Percentiles rank a stretch among this genome's conserved stretches.
These are phyloP conservation scores for Inonotus hispidus DNA, from an alignment of 1,284 basidiomycete genomes.

Conservation along the genomic window DNA sequence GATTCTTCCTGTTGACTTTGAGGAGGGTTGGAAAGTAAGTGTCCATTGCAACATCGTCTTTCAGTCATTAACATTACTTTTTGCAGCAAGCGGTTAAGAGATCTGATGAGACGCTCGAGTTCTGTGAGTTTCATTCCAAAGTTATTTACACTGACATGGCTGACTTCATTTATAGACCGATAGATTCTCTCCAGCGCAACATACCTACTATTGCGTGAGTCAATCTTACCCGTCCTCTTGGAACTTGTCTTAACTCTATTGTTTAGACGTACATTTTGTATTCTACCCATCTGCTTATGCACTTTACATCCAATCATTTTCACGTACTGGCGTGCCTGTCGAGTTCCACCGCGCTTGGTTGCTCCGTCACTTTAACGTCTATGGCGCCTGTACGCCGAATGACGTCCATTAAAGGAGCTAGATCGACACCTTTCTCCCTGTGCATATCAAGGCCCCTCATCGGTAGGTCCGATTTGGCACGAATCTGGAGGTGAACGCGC, in stretches of 20 bases:
- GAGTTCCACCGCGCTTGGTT: not conserved
- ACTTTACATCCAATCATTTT: not conserved
- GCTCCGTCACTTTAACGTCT: not conserved
- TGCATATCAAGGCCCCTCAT: not conserved
- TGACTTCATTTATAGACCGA: constrained; percentile 4
- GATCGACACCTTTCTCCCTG: not conserved
- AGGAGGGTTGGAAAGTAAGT: constrained; percentile 97
- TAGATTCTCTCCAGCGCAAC: constrained; percentile 1
- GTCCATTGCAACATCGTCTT: constrained; percentile 39
- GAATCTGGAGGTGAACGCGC: not conserved
- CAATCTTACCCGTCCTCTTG: not conserved
- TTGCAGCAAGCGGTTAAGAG: constrained; percentile 88
- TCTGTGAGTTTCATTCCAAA: constrained; percentile 60
- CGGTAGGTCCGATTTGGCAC: not conserved
- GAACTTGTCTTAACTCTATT: not conserved
- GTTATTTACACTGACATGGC: not conserved
- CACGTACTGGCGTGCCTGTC: no score
- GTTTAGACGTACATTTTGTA: constrained; percentile 13
- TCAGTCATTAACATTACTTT: constrained; percentile 29
- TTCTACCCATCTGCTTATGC: constrained; percentile 8
- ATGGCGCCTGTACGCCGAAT: not conserved
- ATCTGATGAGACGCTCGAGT: constrained; percentile 90
- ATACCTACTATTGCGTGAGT: constrained; percentile 8
- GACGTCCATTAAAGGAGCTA: not conserved
- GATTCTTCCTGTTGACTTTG: constrained; percentile 95